phyloP scores from a whole-genome alignment of 257 asterid species.

The Echium plantagineum region DNA sequence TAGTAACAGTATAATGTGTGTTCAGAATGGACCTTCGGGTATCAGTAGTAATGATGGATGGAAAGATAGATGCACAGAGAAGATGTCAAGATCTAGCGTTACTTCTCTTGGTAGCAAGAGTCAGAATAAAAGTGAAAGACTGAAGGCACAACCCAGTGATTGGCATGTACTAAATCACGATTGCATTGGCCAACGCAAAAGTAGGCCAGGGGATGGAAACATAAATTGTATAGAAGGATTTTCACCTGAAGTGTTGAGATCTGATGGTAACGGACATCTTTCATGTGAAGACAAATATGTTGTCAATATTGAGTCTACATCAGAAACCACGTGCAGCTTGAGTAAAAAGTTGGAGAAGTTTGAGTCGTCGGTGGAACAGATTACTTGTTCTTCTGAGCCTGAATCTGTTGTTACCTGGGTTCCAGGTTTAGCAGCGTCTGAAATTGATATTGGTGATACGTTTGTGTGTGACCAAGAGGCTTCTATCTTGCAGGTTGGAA shows the following conservation, averaged over 20 bases:
- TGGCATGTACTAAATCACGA: constrained; percentile 18
- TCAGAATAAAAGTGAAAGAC: constrained; percentile 25
- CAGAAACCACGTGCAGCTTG: constrained; percentile 28
- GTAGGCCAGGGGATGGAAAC: constrained; percentile 37
- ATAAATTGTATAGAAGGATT: constrained; percentile 21
- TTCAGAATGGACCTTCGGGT: not conserved
- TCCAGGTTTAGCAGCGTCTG: constrained; percentile 19
- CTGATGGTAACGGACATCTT: constrained; percentile 31
- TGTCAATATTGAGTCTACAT: constrained; percentile 26
- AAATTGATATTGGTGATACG: constrained; percentile 12
- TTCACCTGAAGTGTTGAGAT: constrained; percentile 23
- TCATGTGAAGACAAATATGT: constrained; percentile 17
- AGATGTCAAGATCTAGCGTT: constrained; percentile 47
- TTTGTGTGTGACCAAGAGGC: constrained; percentile 22
- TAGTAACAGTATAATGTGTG: constrained; percentile 18
- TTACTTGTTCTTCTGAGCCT: constrained; percentile 18
- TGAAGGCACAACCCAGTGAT: constrained; percentile 24
- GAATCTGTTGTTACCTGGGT: constrained; percentile 20
- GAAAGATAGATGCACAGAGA: constrained; percentile 41
- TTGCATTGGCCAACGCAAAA: constrained; percentile 18
- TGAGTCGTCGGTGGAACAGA: constrained; percentile 20
- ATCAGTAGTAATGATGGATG: constrained; percentile 81
- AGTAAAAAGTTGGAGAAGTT: constrained; percentile 15
- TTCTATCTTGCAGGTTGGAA: constrained; percentile 40
- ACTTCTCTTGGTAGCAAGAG: constrained; percentile 34